Evolutionary conservation across 2,329 filamentous ascomycete genomes (phyloP).

Genomic region (Chaetomiaceae sp.): DNA sequence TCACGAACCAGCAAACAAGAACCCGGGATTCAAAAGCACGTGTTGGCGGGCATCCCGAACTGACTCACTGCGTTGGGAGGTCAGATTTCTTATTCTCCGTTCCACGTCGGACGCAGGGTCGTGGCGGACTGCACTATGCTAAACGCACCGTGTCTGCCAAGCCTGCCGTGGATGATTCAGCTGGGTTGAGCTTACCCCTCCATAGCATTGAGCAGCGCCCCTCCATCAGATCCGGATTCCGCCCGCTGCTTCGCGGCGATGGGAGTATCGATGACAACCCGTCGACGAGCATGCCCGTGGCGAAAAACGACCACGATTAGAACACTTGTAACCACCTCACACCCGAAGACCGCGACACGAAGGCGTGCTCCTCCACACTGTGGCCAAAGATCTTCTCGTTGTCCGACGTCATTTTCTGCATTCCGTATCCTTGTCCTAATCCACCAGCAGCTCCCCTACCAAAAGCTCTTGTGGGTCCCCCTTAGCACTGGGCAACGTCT

Average conservation of each 20-base stretch:
- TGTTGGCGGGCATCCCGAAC: slow-evolving; percentile 10
- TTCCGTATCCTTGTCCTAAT: not conserved
- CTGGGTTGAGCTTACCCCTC: too few relatives aligned
- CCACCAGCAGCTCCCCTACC: not conserved
- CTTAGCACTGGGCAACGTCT: not conserved
- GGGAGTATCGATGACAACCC: too few relatives aligned
- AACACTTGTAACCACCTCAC: too few relatives aligned
- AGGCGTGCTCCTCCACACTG: too few relatives aligned
- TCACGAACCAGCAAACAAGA: slow-evolving; percentile 11
- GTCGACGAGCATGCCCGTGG: too few relatives aligned
- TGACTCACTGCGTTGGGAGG: not conserved
- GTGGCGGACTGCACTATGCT: not conserved
- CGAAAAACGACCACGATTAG: too few relatives aligned
- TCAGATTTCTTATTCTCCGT: not conserved
- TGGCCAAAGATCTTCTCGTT: too few relatives aligned
- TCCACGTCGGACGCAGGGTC: not conserved
- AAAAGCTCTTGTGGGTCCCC: not conserved
- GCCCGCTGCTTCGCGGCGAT: too few relatives aligned
- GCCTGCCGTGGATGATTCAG: not conserved
- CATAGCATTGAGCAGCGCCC: too few relatives aligned
- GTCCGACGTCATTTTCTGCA: not conserved
- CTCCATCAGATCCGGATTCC: not conserved
- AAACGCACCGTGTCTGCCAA: slow-evolving; percentile 3
- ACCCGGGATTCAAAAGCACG: slow-evolving; percentile 11
- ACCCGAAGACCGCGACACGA: too few relatives aligned